phyloP scores from a whole-genome alignment of 352 stramenopile species.

The Saprolegnia diclina region DNA sequence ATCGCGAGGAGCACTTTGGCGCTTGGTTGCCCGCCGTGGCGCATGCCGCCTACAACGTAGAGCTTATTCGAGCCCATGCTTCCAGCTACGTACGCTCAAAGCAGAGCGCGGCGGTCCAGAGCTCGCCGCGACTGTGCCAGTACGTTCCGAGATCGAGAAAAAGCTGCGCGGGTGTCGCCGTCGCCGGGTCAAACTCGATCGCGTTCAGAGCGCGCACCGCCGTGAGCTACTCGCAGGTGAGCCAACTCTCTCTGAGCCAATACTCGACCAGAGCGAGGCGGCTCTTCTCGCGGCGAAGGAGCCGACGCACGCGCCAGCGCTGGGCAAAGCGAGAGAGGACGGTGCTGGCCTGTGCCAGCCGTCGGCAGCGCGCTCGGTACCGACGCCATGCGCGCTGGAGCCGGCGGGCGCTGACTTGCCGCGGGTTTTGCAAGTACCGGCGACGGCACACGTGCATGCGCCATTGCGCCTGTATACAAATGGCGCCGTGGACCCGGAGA shows the following conservation, averaged over 20 bases:
- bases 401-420: not conserved
- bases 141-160: slow-evolving; percentile 38
- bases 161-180: slow-evolving; percentile 33
- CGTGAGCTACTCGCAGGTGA: not conserved
- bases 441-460: not conserved
- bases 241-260: not conserved
- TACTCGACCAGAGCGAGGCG: not conserved
- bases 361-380: not conserved
- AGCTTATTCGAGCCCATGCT: too few relatives aligned
- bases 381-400: slow-evolving; percentile 16
- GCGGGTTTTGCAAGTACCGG: not conserved
- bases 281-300: slow-evolving; percentile 1
- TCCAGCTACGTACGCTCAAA: slow-evolving; percentile 38
- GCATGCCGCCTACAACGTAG: not conserved
- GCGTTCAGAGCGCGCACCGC: not conserved
- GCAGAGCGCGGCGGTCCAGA: slow-evolving; percentile 50
- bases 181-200: not conserved
- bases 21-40: not conserved
- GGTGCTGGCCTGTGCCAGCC: not conserved
- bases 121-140: slow-evolving; percentile 42
- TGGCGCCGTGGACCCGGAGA: not conserved
- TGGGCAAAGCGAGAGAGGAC: not conserved
- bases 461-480: slow-evolving; percentile 3
- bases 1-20: slow-evolving; percentile 29
- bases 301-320: slow-evolving; percentile 8